Percentiles rank a stretch among this genome's conserved stretches.
Evolutionary conservation across 495 filamentous ascomycete species (phyloP).

Genomic region (Tetracladium setigerum): DNA sequence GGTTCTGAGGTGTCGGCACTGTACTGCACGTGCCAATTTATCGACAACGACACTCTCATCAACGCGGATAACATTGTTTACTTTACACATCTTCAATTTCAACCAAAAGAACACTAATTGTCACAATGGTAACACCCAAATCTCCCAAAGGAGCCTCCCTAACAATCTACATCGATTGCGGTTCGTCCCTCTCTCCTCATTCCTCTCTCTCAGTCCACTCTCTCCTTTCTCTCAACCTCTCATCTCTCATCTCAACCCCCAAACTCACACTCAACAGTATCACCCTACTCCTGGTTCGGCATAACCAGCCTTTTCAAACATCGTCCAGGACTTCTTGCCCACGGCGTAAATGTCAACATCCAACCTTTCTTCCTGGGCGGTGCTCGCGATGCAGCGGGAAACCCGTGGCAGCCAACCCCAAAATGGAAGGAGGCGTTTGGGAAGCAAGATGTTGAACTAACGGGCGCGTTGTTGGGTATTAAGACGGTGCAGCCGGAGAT

Average conservation of each 20-base stretch:
- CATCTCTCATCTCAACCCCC: neutral
- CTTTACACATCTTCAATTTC: no score
- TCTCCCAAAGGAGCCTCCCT: slow-evolving; percentile 7
- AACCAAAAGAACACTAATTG: no score
- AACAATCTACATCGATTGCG: slow-evolving; percentile 14
- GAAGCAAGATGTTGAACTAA: slow-evolving; percentile 5
- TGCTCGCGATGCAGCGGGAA: slow-evolving; percentile 8
- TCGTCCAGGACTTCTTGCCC: slow-evolving; percentile 1
- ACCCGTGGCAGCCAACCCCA: slow-evolving; percentile 8
- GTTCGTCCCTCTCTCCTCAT: slow-evolving; percentile 3
- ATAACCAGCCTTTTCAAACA: slow-evolving; percentile 8
- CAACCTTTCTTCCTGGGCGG: slow-evolving; percentile 13
- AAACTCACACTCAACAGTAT: slow-evolving; percentile 1
- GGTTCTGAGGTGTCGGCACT: no score
- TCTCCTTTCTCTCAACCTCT: neutral
- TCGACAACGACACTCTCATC: no score
- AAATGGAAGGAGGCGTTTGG: slow-evolving; percentile 8
- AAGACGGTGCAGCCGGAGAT: slow-evolving; percentile 6
- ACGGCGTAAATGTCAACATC: slow-evolving; percentile 11
- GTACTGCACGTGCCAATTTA: no score
- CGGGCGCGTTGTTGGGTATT: slow-evolving; percentile 7
- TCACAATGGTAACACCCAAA: no score
- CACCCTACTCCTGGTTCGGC: slow-evolving; percentile 15
- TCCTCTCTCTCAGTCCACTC: no score
- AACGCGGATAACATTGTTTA: no score